Conservation (phyloP, 2,329 filamentous ascomycete species). For the Fusarium papillatum region DNA sequence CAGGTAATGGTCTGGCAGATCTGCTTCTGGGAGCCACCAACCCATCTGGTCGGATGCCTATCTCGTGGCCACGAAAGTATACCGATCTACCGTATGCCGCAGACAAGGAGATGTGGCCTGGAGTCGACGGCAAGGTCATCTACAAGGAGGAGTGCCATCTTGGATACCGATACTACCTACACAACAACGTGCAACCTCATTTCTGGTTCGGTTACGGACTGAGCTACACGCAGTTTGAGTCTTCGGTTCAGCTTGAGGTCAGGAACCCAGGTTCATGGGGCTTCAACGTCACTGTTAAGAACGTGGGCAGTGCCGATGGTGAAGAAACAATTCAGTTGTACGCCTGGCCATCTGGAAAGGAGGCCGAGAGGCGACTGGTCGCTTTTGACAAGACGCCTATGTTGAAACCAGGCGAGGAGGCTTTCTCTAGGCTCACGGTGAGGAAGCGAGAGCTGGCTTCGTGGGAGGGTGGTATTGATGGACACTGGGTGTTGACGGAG, state of each 20-base stretch:
- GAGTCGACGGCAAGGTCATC: neutral
- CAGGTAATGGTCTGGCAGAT: neutral
- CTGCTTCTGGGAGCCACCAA: neutral
- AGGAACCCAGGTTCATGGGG: neutral
- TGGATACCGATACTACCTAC: neutral
- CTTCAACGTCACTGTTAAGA: neutral
- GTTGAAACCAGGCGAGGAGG: neutral
- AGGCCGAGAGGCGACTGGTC: neutral
- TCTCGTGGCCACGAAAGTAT: neutral
- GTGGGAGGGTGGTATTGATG: neutral
- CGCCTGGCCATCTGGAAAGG: neutral
- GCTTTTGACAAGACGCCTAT: neutral
- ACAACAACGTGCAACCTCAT: neutral
- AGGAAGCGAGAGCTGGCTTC: neutral
- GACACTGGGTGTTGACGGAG: neutral
- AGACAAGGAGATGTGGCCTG: neutral
- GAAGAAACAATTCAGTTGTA: neutral
- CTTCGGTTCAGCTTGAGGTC: neutral
- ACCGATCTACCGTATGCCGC: neutral
- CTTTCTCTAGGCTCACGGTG: neutral
- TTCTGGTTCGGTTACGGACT: neutral
- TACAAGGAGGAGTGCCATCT: neutral
- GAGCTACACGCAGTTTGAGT: neutral
- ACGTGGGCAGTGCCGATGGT: neutral
- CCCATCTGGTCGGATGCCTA: neutral